A percentile compares a stretch with the other conserved stretches of the same genome.
phyloP scores from a whole-genome alignment of 1,139 yeast species.

The Lodderomyces margitis region DNA sequence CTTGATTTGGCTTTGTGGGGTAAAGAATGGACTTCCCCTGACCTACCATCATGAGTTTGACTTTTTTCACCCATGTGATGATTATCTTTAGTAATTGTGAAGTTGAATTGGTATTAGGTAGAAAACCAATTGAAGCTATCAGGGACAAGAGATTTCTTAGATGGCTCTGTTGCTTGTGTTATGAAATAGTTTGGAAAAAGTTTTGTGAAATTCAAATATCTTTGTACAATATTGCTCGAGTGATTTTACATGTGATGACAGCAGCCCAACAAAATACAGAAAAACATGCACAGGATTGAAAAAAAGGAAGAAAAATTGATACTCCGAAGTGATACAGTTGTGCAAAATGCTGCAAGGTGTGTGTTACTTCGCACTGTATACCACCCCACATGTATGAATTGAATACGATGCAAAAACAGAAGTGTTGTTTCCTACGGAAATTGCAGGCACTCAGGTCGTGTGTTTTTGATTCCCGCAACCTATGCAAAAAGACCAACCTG shows the following conservation, averaged over 20 bases:
- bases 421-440: no score
- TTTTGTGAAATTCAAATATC: no score
- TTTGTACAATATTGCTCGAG: not conserved
- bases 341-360: not conserved
- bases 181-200: not conserved
- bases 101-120: not conserved
- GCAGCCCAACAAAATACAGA: not conserved
- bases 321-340: not conserved
- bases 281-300: not conserved
- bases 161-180: not conserved
- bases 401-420: no score
- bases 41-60: not conserved
- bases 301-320: not conserved
- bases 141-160: no score
- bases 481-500: no score
- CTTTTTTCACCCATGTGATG: not conserved
- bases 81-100: not conserved
- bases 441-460: no score
- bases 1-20: slow-evolving; percentile 1
- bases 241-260: not conserved
- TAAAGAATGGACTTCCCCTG: not conserved
- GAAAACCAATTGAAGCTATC: no score
- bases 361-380: not conserved
- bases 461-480: no score
- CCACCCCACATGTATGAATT: no score